Percentiles rank a stretch among this genome's conserved stretches.
phyloP scores from a whole-genome alignment of 2,329 filamentous ascomycete species.

The Penicillium sp. region DNA sequence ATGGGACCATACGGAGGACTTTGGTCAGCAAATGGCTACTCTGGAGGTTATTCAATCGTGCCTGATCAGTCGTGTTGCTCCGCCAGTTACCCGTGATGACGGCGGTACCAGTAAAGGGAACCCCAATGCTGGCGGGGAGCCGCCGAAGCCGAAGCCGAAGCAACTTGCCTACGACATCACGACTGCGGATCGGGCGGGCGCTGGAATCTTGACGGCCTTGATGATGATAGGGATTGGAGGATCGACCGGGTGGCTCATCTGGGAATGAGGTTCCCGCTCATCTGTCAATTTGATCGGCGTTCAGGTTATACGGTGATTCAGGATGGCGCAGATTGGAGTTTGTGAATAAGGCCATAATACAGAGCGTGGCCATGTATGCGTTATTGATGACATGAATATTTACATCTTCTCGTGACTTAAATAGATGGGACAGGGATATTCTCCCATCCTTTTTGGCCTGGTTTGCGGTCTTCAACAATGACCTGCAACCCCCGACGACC shows the following conservation, averaged over 20 bases:
- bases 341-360: no score
- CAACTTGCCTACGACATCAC: slow-evolving; percentile 22
- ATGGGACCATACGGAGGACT: slow-evolving; percentile 35
- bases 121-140: slow-evolving; percentile 25
- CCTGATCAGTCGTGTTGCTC: slow-evolving; percentile 27
- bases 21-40: slow-evolving; percentile 40
- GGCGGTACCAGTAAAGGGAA: slow-evolving; percentile 34
- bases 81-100: slow-evolving; percentile 27
- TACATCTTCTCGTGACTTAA: background rate
- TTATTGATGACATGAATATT: background rate
- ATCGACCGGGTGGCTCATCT: slow-evolving; percentile 35
- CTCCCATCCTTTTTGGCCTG: slow-evolving; percentile 44
- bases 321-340: background rate
- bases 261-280: slow-evolving; percentile 18
- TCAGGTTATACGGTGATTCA: background rate
- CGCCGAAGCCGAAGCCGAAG: slow-evolving; percentile 8
- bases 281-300: background rate
- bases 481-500: slow-evolving; percentile 41
- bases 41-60: slow-evolving; percentile 33
- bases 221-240: slow-evolving; percentile 32
- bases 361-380: no score
- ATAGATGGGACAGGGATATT: slow-evolving; percentile 36
- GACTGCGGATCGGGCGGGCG: slow-evolving; percentile 39
- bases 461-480: slow-evolving; percentile 39
- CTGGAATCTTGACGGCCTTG: slow-evolving; percentile 39